Evolutionary conservation across 495 filamentous ascomycete species (phyloP).

Genomic region (Gamarada debralockiae): DNA sequence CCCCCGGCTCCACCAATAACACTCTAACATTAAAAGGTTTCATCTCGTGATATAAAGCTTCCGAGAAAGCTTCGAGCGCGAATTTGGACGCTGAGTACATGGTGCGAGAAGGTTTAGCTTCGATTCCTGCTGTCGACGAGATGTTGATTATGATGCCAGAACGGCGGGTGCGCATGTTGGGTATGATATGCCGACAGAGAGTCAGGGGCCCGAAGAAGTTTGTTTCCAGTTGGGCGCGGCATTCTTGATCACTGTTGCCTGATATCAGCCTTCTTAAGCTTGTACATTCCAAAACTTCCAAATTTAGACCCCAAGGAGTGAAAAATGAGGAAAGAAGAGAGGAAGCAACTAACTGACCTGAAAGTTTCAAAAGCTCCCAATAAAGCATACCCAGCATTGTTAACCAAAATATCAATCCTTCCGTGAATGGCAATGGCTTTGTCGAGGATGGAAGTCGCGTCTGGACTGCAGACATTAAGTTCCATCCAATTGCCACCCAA

Average conservation of each 20-base stretch:
- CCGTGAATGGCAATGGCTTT: conserved; percentile 40
- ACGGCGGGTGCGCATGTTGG: conserved; percentile 38
- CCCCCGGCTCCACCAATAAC: conserved; percentile 44
- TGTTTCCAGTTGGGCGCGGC: conserved; percentile 34
- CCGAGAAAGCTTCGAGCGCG: conserved; percentile 45
- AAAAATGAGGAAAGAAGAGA: background rate
- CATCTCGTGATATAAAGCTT: conserved; percentile 42
- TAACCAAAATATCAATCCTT: conserved; percentile 51
- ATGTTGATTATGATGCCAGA: conserved; percentile 41
- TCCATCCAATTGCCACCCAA: conserved; percentile 39
- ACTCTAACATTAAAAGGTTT: conserved; percentile 41
- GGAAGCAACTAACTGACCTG: conserved; percentile 31
- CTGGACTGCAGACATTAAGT: conserved; percentile 41
- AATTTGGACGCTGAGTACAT: conserved; percentile 52
- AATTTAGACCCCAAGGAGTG: conserved; percentile 34
- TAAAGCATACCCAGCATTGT: conserved; percentile 46
- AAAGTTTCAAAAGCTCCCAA: conserved; percentile 47
- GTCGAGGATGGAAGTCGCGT: conserved; percentile 33
- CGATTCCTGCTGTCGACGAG: conserved; percentile 41
- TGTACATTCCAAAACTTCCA: conserved; percentile 5
- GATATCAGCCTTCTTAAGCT: conserved; percentile 6
- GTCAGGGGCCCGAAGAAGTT: conserved; percentile 51
- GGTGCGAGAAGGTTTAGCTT: conserved; percentile 33
- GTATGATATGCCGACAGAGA: conserved; percentile 39
- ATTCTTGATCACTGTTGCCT: conserved; percentile 30